Evolutionary conservation across 2,329 filamentous ascomycete species (phyloP).

Genomic region (Claviceps paspali): DNA sequence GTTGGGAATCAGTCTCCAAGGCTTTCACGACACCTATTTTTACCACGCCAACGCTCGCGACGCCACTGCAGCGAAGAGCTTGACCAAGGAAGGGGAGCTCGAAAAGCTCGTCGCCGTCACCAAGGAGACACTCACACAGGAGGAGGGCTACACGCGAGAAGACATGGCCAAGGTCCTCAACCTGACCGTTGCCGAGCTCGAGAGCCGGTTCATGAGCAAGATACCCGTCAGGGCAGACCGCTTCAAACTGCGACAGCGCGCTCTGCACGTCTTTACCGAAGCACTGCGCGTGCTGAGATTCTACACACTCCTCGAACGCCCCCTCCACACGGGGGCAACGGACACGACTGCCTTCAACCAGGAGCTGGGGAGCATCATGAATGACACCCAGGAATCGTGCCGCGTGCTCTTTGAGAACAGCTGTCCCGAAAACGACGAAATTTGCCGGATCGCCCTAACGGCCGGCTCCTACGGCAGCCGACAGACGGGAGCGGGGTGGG

Average conservation of each 20-base stretch:
- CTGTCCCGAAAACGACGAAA: constrained; percentile 78
- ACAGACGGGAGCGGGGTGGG: constrained; percentile 90
- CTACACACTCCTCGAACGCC: constrained; percentile 55
- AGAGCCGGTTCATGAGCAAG: constrained; percentile 65
- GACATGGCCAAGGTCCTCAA: constrained; percentile 64
- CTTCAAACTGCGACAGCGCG: constrained; percentile 78
- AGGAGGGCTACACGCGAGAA: constrained; percentile 75
- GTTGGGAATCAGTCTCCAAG: constrained; percentile 66
- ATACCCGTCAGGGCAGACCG: constrained; percentile 79
- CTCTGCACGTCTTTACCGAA: constrained; percentile 82
- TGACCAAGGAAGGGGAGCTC: constrained; percentile 50
- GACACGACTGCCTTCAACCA: constrained; percentile 47
- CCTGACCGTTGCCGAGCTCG: constrained; percentile 54
- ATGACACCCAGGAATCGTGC: constrained; percentile 79
- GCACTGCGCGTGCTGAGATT: constrained; percentile 76
- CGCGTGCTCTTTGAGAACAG: constrained; percentile 81
- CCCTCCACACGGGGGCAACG: constrained; percentile 23
- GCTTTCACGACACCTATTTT: constrained; percentile 77
- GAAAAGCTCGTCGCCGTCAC: constrained; percentile 55
- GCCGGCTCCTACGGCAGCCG: constrained; percentile 75
- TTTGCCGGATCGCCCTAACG: constrained; percentile 63
- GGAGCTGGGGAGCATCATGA: constrained; percentile 68
- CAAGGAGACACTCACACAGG: constrained; percentile 55
- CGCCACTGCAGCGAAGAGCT: constrained; percentile 26
- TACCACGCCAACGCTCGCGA: constrained; percentile 25